Percentiles rank a stretch among this genome's conserved stretches.
Evolutionary conservation across 1,139 yeast genomes (phyloP).

Genomic region (Diutina catenulata): DNA sequence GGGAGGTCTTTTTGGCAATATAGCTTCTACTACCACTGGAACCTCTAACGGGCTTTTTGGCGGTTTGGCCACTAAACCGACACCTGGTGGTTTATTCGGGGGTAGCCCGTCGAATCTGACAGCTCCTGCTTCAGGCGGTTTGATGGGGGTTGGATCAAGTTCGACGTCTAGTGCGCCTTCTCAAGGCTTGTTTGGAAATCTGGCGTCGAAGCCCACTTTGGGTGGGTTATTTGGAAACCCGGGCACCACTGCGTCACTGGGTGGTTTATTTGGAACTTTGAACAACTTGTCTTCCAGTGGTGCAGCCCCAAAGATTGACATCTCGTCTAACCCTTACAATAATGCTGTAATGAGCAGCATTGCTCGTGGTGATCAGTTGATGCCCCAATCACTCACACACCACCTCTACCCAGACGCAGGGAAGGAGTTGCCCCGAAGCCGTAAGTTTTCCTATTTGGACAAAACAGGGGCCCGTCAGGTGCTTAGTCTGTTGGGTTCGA

Average conservation of each 20-base stretch:
- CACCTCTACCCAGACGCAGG: background rate
- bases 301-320: constrained; percentile 5
- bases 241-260: constrained; percentile 5
- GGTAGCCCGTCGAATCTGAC: background rate
- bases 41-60: constrained; percentile 9
- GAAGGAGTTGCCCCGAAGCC: background rate
- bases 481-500: background rate
- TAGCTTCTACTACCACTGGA: background rate
- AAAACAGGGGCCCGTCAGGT: constrained; percentile 10
- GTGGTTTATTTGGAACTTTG: constrained; percentile 8
- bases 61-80: constrained; percentile 2
- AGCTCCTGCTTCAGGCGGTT: constrained; percentile 1
- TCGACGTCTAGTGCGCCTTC: constrained; percentile 2
- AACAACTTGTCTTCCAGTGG: constrained; percentile 5
- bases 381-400: constrained; percentile 5
- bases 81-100: background rate
- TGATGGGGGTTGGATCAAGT: constrained; percentile 9
- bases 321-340: constrained; percentile 5
- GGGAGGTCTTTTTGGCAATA: background rate
- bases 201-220: background rate
- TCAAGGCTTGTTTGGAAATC: background rate
- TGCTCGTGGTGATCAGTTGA: constrained; percentile 8
- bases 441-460: constrained; percentile 15
- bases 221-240: constrained; percentile 6
- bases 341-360: constrained; percentile 6